These are phyloP conservation scores for Calonectria hongkongensis DNA, from an alignment of 2,329 filamentous ascomycete species.

Conservation along the genomic window DNA sequence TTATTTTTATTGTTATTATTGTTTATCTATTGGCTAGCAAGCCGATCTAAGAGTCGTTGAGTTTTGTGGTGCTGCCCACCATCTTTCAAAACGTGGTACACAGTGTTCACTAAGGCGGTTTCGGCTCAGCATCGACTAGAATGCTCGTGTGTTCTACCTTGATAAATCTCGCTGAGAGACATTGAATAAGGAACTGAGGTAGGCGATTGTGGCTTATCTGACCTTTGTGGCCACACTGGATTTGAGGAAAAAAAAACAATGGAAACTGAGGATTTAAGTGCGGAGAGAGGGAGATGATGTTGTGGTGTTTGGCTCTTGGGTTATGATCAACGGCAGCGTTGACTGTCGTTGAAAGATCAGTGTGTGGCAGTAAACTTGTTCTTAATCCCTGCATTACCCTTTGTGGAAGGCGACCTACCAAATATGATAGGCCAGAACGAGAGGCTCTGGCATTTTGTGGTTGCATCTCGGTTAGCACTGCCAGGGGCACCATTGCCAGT, in stretches of 20 bases:
- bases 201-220: not conserved
- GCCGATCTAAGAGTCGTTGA: no score
- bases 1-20: no score
- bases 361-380: slow-evolving; percentile 16
- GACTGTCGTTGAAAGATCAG: not conserved
- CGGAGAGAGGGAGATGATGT: not conserved
- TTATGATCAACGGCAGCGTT: slow-evolving; percentile 4
- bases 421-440: not conserved
- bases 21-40: no score
- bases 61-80: no score
- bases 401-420: slow-evolving; percentile 3
- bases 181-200: not conserved
- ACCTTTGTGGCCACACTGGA: slow-evolving; percentile 4
- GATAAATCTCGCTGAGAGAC: not conserved
- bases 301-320: not conserved
- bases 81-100: no score
- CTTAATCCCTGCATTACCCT: slow-evolving; percentile 18
- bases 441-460: slow-evolving; percentile 4
- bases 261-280: not conserved
- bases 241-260: not conserved
- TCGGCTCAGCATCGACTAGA: not conserved
- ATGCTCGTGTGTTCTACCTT: not conserved
- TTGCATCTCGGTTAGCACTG: slow-evolving; percentile 8
- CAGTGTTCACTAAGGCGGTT: not conserved
- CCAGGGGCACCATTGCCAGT: slow-evolving; percentile 17